These are phyloP conservation scores for Coniochaeta sp. DNA, from an alignment of 2,329 filamentous ascomycete genomes.

Conservation along the genomic window DNA sequence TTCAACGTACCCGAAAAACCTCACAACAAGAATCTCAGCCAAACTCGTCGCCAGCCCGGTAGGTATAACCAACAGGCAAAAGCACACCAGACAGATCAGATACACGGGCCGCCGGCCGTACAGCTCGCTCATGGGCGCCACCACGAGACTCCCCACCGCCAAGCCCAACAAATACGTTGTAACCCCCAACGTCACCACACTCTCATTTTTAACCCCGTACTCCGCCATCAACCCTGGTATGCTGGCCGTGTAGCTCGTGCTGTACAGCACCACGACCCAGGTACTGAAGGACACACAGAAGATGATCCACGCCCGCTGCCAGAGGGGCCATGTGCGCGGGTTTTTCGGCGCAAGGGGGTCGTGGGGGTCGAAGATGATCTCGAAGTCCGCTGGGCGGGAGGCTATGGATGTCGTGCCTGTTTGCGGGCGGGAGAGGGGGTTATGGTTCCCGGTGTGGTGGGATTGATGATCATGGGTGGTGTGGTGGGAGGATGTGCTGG, in stretches of 20 bases:
- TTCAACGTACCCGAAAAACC: slow-evolving; percentile 64
- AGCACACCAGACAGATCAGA: slow-evolving; percentile 52
- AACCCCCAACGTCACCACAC: slow-evolving; percentile 61
- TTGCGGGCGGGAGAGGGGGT: slow-evolving; percentile 29
- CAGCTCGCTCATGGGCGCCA: slow-evolving; percentile 65
- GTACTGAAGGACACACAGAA: slow-evolving; percentile 33
- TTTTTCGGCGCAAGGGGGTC: slow-evolving; percentile 46
- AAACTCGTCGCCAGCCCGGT: slow-evolving; percentile 60
- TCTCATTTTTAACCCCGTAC: slow-evolving; percentile 46
- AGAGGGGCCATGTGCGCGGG: slow-evolving; percentile 61
- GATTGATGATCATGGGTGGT: no score
- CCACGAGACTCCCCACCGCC: slow-evolving; percentile 60
- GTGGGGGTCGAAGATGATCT: slow-evolving; percentile 61
- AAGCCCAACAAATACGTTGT: slow-evolving; percentile 70
- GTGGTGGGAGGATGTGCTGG: neutral
- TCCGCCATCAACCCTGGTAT: slow-evolving; percentile 59
- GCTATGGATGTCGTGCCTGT: slow-evolving; percentile 30
- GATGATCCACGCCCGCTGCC: slow-evolving; percentile 30
- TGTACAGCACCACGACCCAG: slow-evolving; percentile 55
- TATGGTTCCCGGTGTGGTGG: no score
- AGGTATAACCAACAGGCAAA: slow-evolving; percentile 62
- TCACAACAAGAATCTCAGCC: slow-evolving; percentile 54
- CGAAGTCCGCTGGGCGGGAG: slow-evolving; percentile 47
- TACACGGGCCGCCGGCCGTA: slow-evolving; percentile 61
- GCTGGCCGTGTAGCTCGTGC: slow-evolving; percentile 67